These are phyloP conservation scores for Apodospora peruviana DNA, from an alignment of 495 filamentous ascomycete genomes.

Conservation along the genomic window DNA sequence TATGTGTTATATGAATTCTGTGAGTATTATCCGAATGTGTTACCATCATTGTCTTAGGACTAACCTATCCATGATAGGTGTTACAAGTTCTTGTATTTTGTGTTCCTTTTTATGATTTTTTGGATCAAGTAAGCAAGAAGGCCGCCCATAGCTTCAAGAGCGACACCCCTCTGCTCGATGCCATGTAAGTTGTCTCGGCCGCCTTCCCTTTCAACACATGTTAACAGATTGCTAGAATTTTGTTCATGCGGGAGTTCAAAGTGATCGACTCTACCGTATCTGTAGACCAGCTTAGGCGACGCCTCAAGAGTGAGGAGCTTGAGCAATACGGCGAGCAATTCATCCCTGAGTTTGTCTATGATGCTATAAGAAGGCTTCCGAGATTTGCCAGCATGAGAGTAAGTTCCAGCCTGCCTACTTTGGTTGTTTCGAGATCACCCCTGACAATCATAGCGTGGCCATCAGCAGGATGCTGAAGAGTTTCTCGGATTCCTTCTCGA, in stretches of 20 bases:
- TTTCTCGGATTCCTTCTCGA: conserved; percentile 93
- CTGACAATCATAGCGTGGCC: conserved; percentile 58
- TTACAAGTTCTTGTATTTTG: conserved; percentile 91
- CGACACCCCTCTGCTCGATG: conserved; percentile 88
- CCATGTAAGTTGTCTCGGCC: conserved; percentile 59
- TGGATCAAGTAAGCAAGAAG: conserved; percentile 79
- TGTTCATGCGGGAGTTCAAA: conserved; percentile 93
- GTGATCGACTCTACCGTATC: conserved; percentile 73
- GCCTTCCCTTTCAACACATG: neutral
- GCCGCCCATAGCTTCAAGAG: conserved; percentile 89
- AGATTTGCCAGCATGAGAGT: conserved; percentile 89
- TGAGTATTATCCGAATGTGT: conserved; percentile 39
- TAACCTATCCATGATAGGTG: conserved; percentile 50
- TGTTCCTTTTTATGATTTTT: conserved; percentile 87
- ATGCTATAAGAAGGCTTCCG: conserved; percentile 78
- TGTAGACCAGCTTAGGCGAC: conserved; percentile 63
- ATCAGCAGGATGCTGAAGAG: conserved; percentile 97
- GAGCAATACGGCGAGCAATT: conserved; percentile 91
- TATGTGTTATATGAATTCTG: conserved; percentile 99
- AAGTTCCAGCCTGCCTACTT: conserved; percentile 22
- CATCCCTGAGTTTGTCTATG: conserved; percentile 91
- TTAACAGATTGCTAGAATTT: conserved; percentile 55
- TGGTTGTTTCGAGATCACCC: neutral
- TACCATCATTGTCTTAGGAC: neutral
- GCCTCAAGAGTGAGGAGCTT: conserved; percentile 73